These are phyloP conservation scores for Pichia inconspicua DNA, from an alignment of 1,139 yeast species.

Conservation along the genomic window DNA sequence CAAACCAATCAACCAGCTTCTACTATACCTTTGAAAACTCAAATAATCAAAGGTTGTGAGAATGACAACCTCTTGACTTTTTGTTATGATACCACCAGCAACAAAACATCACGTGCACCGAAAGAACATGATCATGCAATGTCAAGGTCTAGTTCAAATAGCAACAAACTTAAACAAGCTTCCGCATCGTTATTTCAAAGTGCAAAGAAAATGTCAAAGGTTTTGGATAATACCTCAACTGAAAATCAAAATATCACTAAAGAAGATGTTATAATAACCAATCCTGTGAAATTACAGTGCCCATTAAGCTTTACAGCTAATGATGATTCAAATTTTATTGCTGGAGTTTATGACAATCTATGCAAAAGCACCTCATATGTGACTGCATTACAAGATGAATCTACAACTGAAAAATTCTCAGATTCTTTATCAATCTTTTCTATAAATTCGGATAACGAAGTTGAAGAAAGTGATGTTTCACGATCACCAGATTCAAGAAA, in stretches of 20 bases:
- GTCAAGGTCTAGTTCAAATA: neutral
- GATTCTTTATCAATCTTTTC: slow-evolving; percentile 25
- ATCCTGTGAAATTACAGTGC: slow-evolving; percentile 29
- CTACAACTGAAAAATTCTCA: slow-evolving; percentile 7
- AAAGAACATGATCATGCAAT: neutral
- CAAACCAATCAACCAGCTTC: slow-evolving; percentile 19
- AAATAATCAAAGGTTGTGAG: slow-evolving; percentile 50
- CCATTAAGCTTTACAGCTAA: slow-evolving; percentile 28
- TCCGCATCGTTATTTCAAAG: slow-evolving; percentile 10
- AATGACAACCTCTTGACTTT: slow-evolving; percentile 55
- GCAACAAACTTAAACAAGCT: slow-evolving; percentile 14
- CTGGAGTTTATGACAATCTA: slow-evolving; percentile 23
- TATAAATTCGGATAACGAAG: slow-evolving; percentile 18
- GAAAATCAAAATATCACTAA: neutral
- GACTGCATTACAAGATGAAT: slow-evolving; percentile 18
- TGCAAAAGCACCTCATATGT: slow-evolving; percentile 19
- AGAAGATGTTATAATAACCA: slow-evolving; percentile 26
- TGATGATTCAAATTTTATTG: slow-evolving; percentile 24
- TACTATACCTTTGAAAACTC: slow-evolving; percentile 45
- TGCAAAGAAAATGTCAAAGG: slow-evolving; percentile 16
- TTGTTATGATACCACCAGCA: slow-evolving; percentile 36
- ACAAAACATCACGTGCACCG: slow-evolving; percentile 4
- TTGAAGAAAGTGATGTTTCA: slow-evolving; percentile 3
- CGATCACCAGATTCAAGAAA: slow-evolving; percentile 12
- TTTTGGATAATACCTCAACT: slow-evolving; percentile 11